Evolutionary conservation across 208 protist species (phyloP), one percentile per base, ranked within the genome.

Genomic region (Crithidia expoeki): DNA sequence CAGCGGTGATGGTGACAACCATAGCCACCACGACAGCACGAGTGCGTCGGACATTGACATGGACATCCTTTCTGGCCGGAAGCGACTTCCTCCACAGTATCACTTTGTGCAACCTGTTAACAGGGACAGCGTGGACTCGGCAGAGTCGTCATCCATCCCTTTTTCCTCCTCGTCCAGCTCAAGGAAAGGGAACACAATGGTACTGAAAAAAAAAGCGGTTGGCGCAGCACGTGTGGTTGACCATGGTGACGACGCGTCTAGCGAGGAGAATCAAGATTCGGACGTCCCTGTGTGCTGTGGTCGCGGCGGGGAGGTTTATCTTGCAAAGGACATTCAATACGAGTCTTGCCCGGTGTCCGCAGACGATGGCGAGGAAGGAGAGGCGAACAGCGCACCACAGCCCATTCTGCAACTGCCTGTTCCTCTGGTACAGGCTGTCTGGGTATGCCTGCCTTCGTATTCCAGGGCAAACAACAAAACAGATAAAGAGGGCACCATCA

Each of bases 41-140:
- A 79, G 51, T 67, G 47, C 76, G 68, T 60, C 73, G 34, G 73
- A 79, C 12, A 79, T 76, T 44, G 59, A 72, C 36, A 67, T 69
- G 74, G 52, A 72, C 21, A 40, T 77, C 2, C 42, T 77, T 6
- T 40, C 72, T 0, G 72, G 72, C 42, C 53, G 72, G 7, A 77
- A 77, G 47, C 32, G 33, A 17, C 36, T 67, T 7, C 72, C 70
- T 10, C 44, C 33, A 34, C 38, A 42, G 53, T 50, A 65, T 23
- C 55, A 38, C 36, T 49, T 56, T 58, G 34, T 36, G 12, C 61
- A 33, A 7, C 21, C 33, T 0, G 30, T 21, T 23, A 57, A 47
- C 23, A 40, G 34, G 21, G 49, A n/a, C 14, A 44, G 19, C 6
- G 4, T 4, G 25, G 16, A 12, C 30, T 55, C 14, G 10, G 2